These are phyloP conservation scores for Entrophospora sp. DNA, from an alignment of 192 early-diverging fungal genomes.

Conservation along the genomic window DNA sequence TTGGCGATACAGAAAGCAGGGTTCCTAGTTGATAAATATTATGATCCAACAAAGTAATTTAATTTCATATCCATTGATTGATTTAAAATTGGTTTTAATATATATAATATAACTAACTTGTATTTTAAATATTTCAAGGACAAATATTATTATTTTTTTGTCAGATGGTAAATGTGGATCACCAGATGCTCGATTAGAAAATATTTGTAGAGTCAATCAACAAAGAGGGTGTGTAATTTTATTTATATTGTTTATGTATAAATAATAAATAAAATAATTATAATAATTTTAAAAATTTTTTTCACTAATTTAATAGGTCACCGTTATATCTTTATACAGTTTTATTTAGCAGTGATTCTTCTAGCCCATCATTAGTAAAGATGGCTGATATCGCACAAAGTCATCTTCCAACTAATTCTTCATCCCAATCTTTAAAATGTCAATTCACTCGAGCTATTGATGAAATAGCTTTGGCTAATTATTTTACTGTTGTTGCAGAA, in stretches of 20 bases:
- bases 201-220: not conserved
- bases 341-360: not conserved
- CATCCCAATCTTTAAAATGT: not conserved
- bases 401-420: not conserved
- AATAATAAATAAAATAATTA: not conserved
- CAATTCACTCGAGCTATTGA: not conserved
- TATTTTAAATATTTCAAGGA: not conserved
- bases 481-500: constrained; percentile 9
- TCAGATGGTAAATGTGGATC: constrained; percentile 14
- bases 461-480: not conserved
- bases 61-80: not conserved
- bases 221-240: constrained; percentile 3
- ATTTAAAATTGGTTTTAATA: not conserved
- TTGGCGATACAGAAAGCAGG: constrained; percentile 8
- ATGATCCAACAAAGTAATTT: constrained; percentile 13
- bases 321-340: constrained; percentile 16
- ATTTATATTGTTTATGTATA: not conserved
- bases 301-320: not conserved
- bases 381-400: constrained; percentile 5
- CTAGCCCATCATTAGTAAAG: not conserved
- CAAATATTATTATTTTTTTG: constrained; percentile 20
- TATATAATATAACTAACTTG: not conserved
- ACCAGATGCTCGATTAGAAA: not conserved
- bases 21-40: not conserved
- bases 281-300: not conserved